phyloP scores from a whole-genome alignment of 2,329 filamentous ascomycete genomes.

The Penicillium psychrosexuale region DNA sequence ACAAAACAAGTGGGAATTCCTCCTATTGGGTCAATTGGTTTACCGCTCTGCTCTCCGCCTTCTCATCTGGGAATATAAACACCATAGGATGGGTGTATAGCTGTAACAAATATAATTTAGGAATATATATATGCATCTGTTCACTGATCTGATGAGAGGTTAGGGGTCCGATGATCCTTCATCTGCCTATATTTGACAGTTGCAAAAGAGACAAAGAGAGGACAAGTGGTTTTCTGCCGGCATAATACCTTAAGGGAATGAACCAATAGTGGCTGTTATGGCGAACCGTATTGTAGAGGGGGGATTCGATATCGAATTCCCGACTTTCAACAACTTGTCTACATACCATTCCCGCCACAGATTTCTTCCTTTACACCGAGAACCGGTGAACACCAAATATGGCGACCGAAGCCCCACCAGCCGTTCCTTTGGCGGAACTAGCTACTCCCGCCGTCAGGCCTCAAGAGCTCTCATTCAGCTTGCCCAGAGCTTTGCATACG shows the following conservation, averaged over 20 bases:
- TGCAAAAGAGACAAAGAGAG: background rate
- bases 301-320: slow-evolving; percentile 1
- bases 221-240: background rate
- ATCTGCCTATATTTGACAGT: background rate
- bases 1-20: slow-evolving; percentile 2
- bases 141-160: rapidly evolving
- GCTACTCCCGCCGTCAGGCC: slow-evolving; percentile 39
- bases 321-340: background rate
- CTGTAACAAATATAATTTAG: background rate
- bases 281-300: background rate
- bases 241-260: background rate
- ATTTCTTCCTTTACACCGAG: background rate
- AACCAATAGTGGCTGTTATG: background rate
- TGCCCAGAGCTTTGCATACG: slow-evolving; percentile 56
- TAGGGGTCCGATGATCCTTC: background rate
- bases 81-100: background rate
- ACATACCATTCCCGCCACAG: background rate
- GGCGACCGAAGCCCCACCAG: slow-evolving; percentile 15
- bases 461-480: slow-evolving; percentile 55
- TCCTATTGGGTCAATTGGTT: background rate
- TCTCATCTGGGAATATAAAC: background rate
- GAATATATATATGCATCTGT: background rate
- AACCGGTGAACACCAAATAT: background rate
- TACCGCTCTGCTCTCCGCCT: background rate
- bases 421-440: slow-evolving; percentile 17